These are phyloP conservation scores for Isoetes engelmannii DNA, from an alignment of 83 land plant genomes.

Conservation along the genomic window DNA sequence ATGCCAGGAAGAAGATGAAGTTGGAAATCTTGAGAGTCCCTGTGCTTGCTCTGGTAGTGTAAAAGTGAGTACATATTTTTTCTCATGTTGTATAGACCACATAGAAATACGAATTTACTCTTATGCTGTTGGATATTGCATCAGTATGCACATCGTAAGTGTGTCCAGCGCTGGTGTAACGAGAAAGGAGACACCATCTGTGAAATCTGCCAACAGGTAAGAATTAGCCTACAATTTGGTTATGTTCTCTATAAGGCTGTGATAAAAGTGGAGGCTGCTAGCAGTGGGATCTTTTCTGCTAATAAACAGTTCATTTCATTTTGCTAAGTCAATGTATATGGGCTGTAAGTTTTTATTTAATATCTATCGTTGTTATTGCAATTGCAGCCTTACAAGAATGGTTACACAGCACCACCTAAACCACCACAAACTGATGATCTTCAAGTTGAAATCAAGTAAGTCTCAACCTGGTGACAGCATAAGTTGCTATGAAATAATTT, in stretches of 20 bases:
- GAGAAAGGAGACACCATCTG: constrained; percentile 67
- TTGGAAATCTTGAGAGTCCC: constrained; percentile 52
- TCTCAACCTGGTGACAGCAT: too few relatives aligned
- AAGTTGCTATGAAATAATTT: too few relatives aligned
- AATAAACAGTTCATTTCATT: too few relatives aligned
- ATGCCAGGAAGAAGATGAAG: constrained; percentile 69
- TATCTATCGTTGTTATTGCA: neutral
- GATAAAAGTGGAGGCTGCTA: too few relatives aligned
- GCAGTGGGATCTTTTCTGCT: too few relatives aligned
- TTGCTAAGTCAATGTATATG: too few relatives aligned
- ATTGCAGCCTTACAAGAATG: constrained; percentile 62
- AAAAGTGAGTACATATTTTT: constrained; percentile 39
- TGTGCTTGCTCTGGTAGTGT: constrained; percentile 78
- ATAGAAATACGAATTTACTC: neutral
- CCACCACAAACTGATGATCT: constrained; percentile 21
- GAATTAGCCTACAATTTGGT: neutral
- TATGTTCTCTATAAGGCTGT: too few relatives aligned
- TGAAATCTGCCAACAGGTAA: constrained; percentile 69
- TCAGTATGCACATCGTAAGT: constrained; percentile 75
- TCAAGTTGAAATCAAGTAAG: too few relatives aligned
- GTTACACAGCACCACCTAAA: constrained; percentile 61
- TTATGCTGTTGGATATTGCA: constrained; percentile 10
- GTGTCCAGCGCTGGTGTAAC: constrained; percentile 75
- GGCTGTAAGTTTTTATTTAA: too few relatives aligned
- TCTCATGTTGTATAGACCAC: neutral